Percentiles rank a stretch among this genome's conserved stretches.
phyloP scores from a whole-genome alignment of 495 filamentous ascomycete genomes.

The Cairneyella variabilis region DNA sequence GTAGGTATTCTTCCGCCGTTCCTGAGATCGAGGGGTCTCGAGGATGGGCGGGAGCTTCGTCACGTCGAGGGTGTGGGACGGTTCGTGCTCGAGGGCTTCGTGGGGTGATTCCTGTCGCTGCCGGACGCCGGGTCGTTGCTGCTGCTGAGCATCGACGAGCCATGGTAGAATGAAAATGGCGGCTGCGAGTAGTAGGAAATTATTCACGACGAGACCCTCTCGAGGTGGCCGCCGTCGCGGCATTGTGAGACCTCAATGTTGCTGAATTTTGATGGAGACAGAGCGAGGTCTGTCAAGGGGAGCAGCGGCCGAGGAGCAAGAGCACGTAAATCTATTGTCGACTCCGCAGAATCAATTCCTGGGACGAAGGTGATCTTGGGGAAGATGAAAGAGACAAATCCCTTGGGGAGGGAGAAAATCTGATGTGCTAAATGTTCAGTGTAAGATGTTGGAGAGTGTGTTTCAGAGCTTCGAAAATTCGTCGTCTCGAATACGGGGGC shows the following conservation, averaged over 20 bases:
- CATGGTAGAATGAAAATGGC: constrained; percentile 47
- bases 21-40: constrained; percentile 25
- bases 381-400: neutral
- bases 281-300: constrained; percentile 5
- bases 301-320: neutral
- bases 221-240: constrained; percentile 50
- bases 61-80: constrained; percentile 22
- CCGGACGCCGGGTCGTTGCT: constrained; percentile 38
- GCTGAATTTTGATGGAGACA: constrained; percentile 10
- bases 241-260: constrained; percentile 47
- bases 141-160: constrained; percentile 58
- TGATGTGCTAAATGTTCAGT: too few species aligned
- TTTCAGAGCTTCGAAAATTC: neutral
- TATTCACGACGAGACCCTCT: constrained; percentile 42
- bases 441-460: neutral
- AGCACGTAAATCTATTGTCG: too few species aligned
- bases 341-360: neutral
- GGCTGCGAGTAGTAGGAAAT: constrained; percentile 37
- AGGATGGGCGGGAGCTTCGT: constrained; percentile 26
- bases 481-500: neutral
- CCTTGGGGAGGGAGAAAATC: neutral
- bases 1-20: constrained; percentile 25
- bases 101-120: constrained; percentile 30
- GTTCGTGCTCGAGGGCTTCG: constrained; percentile 24
- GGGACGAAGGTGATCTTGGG: neutral